A percentile compares a stretch with the other conserved stretches of the same genome.
phyloP scores from a whole-genome alignment of 495 filamentous ascomycete species.

The Melanomma pulvis-pyrius region DNA sequence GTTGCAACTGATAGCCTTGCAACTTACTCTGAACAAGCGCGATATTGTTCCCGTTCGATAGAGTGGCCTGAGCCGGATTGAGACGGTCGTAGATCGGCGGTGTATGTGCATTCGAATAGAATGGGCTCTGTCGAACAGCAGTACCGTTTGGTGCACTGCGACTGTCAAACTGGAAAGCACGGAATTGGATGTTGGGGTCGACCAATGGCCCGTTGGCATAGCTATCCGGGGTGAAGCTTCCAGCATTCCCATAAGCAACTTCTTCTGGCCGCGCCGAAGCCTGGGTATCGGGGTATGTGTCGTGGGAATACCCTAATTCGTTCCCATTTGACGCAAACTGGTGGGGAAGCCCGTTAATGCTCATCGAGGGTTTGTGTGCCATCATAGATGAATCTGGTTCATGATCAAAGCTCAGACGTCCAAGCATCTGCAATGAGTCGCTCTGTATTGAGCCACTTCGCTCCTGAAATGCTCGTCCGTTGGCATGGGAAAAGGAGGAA shows the following conservation, averaged over 20 bases:
- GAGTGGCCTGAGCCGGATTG: slow-evolving; percentile 41
- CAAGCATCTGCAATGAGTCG: slow-evolving; percentile 38
- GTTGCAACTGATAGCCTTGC: slow-evolving; percentile 49
- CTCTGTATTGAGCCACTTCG: slow-evolving; percentile 47
- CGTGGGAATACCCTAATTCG: slow-evolving; percentile 12
- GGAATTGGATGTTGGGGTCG: slow-evolving; percentile 35
- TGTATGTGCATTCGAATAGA: slow-evolving; percentile 46
- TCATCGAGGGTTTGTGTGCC: slow-evolving; percentile 30
- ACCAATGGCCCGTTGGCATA: slow-evolving; percentile 24
- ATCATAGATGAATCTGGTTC: slow-evolving; percentile 18
- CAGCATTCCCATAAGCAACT: slow-evolving; percentile 2
- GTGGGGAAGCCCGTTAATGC: slow-evolving; percentile 29
- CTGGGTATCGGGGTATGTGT: slow-evolving; percentile 17
- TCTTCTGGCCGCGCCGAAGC: slow-evolving; percentile 15
- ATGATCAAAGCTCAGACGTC: slow-evolving; percentile 30
- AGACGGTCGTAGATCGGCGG: slow-evolving; percentile 43
- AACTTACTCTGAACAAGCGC: slow-evolving; percentile 54
- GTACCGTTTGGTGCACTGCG: slow-evolving; percentile 39
- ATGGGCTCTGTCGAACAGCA: slow-evolving; percentile 39
- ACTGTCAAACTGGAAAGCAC: slow-evolving; percentile 29
- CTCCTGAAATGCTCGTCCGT: slow-evolving; percentile 43
- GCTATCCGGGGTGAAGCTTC: slow-evolving; percentile 40
- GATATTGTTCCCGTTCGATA: slow-evolving; percentile 51
- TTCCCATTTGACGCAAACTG: slow-evolving; percentile 10
- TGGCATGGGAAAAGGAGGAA: slow-evolving; percentile 39